phyloP scores from a whole-genome alignment of 345 rosid genomes.

The Sisymbrium altissimum region DNA sequence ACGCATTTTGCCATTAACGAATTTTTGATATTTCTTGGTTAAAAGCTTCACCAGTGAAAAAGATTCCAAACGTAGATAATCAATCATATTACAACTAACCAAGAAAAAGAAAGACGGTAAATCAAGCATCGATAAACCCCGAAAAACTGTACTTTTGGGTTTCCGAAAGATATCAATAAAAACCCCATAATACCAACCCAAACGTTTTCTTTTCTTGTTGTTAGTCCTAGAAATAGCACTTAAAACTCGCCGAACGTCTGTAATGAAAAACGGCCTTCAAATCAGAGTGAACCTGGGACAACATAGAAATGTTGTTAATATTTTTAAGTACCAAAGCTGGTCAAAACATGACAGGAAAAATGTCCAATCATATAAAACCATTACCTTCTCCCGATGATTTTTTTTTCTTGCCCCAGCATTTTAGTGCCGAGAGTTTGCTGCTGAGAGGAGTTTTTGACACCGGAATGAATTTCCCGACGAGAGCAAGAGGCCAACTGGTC shows the following conservation, averaged over 20 bases:
- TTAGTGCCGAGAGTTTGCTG: conserved; percentile 4
- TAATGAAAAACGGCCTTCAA: conserved; percentile 1
- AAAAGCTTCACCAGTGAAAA: neutral
- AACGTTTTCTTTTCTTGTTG: conserved; percentile 21
- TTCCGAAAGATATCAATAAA: conserved; percentile 11
- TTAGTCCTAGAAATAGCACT: conserved; percentile 29
- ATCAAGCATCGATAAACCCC: conserved; percentile 3
- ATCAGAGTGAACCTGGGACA: conserved; percentile 25
- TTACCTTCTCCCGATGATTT: conserved; percentile 35
- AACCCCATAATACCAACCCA: conserved; percentile 14
- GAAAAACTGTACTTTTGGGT: conserved; percentile 18
- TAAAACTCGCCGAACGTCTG: neutral
- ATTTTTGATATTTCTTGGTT: neutral
- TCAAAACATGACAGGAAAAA: no score
- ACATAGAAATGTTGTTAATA: neutral
- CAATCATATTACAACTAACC: conserved; percentile 1
- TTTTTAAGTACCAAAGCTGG: neutral
- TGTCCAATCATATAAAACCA: no score
- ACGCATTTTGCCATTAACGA: neutral
- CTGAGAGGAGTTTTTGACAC: conserved; percentile 57
- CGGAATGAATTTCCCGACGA: conserved; percentile 69
- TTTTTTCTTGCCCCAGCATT: conserved; percentile 33
- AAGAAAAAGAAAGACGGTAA: neutral
- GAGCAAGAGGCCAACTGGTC: conserved; percentile 91
- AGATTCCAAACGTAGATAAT: neutral